Conservation (phyloP, 768 basidiomycete genomes). For the Tricholoma sp. region DNA sequence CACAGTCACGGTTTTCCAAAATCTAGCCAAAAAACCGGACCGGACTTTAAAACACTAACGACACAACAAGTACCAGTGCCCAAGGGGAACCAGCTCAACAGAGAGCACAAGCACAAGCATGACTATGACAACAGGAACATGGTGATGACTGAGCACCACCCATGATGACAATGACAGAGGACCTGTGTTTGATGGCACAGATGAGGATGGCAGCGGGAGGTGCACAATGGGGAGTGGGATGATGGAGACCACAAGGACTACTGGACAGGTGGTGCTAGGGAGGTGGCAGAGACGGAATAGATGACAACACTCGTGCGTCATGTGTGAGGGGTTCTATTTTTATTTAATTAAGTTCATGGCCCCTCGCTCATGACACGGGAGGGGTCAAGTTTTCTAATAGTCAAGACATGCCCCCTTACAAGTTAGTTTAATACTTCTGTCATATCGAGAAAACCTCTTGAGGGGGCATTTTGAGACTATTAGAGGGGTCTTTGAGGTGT, state of each 20-base stretch:
- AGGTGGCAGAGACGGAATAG: neutral
- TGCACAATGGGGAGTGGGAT: conserved; percentile 3
- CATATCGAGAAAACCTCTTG: conserved; percentile 21
- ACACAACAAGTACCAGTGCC: neutral
- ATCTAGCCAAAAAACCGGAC: too few species aligned
- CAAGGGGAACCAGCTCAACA: neutral
- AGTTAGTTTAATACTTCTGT: too few species aligned
- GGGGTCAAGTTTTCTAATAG: conserved; percentile 20
- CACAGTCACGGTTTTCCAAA: too few species aligned
- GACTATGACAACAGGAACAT: too few species aligned
- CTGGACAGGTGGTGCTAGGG: neutral
- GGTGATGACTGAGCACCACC: too few species aligned
- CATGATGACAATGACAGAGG: too few species aligned
- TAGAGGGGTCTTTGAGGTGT: too few species aligned
- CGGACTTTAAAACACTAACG: too few species aligned
- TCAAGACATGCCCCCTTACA: conserved; percentile 12
- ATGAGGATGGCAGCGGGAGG: too few species aligned
- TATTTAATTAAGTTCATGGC: conserved; percentile 13
- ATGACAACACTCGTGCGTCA: neutral
- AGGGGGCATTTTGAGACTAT: too few species aligned
- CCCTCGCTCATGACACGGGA: too few species aligned
- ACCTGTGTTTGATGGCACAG: too few species aligned
- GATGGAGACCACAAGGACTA: conserved; percentile 11
- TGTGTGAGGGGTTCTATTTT: neutral
- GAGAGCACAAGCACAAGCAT: neutral